phyloP scores from a whole-genome alignment of 2,329 filamentous ascomycete species.

The Lachnellula cervina region DNA sequence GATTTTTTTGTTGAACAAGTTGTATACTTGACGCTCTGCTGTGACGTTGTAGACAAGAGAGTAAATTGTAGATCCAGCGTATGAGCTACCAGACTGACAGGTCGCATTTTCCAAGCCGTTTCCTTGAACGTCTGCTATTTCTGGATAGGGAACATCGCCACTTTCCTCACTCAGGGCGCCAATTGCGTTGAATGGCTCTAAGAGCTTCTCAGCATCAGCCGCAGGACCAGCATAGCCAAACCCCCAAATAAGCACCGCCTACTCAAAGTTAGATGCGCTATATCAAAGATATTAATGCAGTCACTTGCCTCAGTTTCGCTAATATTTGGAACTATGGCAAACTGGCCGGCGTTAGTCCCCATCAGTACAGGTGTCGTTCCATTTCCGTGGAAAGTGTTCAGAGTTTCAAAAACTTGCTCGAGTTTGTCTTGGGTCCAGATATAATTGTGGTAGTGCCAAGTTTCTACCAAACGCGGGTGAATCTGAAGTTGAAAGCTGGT shows the following conservation, averaged over 20 bases:
- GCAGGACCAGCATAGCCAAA: neutral
- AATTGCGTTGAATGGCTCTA: neutral
- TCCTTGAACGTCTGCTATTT: neutral
- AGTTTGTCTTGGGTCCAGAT: slow-evolving; percentile 25
- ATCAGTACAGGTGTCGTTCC: neutral
- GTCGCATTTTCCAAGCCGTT: neutral
- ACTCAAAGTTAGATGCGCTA: neutral
- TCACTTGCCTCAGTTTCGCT: neutral
- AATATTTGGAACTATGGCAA: neutral
- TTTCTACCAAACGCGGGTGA: neutral
- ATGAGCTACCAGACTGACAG: neutral
- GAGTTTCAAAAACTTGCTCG: slow-evolving; percentile 2
- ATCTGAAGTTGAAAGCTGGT: slow-evolving; percentile 35
- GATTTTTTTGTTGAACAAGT: neutral
- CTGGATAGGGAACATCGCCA: slow-evolving; percentile 1
- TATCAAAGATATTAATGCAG: neutral
- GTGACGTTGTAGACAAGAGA: slow-evolving; percentile 1
- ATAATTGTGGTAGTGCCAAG: slow-evolving; percentile 18
- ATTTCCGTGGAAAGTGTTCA: neutral
- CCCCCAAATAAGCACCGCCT: neutral
- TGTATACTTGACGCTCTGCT: neutral
- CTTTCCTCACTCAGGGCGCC: neutral
- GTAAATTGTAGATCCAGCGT: neutral
- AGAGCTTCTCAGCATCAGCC: neutral
- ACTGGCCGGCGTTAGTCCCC: neutral